phyloP scores from a whole-genome alignment of 2,329 filamentous ascomycete genomes.

The Aspergillus sp. region DNA sequence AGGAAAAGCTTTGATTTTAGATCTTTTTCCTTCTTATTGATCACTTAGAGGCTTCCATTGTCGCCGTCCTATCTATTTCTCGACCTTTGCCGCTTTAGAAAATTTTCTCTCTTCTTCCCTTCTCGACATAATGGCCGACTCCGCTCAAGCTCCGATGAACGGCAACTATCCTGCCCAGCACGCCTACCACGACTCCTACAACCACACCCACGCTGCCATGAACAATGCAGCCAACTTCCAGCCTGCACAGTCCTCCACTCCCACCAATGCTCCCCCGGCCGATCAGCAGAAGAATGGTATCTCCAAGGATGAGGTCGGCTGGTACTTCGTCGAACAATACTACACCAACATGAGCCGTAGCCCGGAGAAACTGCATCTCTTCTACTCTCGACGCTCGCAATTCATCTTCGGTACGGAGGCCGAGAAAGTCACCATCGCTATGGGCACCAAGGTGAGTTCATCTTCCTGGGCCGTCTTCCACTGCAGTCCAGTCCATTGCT shows the following conservation, averaged over 20 bases:
- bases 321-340: slow-evolving; percentile 99
- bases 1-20: not conserved
- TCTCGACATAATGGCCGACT: slow-evolving; percentile 38
- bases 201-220: slow-evolving; percentile 31
- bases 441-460: slow-evolving; percentile 76
- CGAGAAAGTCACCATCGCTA: slow-evolving; percentile 79
- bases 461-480: not conserved
- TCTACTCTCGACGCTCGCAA: slow-evolving; percentile 95
- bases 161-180: slow-evolving; percentile 42
- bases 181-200: slow-evolving; percentile 38
- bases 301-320: slow-evolving; percentile 91
- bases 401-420: slow-evolving; percentile 91
- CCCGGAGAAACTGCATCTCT: slow-evolving; percentile 90
- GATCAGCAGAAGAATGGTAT: slow-evolving; percentile 45
- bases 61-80: not conserved
- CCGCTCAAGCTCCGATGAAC: slow-evolving; percentile 41
- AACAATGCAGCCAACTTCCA: slow-evolving; percentile 39
- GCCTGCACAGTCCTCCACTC: slow-evolving; percentile 40
- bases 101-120: not conserved
- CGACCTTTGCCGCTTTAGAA: not conserved
- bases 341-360: slow-evolving; percentile 95
- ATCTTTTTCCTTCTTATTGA: not conserved
- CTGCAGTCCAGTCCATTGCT: not conserved
- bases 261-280: slow-evolving; percentile 36
- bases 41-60: not conserved